These are phyloP conservation scores for Camellia granthamiana DNA, from an alignment of 148 eudicot species.

Conservation along the genomic window DNA sequence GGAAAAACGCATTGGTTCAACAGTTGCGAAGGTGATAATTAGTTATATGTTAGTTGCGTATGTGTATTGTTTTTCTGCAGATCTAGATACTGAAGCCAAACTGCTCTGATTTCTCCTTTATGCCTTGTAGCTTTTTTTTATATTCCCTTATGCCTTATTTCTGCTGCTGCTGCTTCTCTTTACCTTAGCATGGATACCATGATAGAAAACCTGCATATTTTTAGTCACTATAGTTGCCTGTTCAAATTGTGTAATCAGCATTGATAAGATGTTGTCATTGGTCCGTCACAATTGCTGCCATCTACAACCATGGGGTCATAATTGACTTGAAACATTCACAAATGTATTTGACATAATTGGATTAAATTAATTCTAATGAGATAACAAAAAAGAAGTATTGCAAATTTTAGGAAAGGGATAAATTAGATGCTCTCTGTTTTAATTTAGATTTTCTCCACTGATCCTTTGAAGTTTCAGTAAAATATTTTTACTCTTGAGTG, in stretches of 20 bases:
- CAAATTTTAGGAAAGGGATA: background rate
- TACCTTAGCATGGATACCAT: background rate
- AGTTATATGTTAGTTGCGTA: background rate
- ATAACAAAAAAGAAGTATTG: background rate
- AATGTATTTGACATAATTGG: background rate
- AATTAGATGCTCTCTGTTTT: background rate
- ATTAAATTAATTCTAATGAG: background rate
- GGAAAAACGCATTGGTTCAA: slow-evolving; percentile 79
- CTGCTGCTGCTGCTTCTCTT: background rate
- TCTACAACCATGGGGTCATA: background rate
- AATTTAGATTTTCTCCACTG: background rate
- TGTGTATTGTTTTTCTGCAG: background rate
- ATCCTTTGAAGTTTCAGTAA: background rate
- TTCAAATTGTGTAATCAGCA: background rate
- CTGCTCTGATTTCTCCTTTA: background rate
- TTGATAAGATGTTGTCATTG: background rate
- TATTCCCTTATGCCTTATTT: background rate
- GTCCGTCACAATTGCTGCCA: background rate
- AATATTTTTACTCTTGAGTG: background rate
- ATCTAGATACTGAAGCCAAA: background rate
- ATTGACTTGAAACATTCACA: background rate
- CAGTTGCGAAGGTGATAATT: slow-evolving; percentile 81
- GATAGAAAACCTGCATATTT: background rate
- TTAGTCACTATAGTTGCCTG: background rate
- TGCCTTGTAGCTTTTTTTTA: background rate